Base-by-base conservation (phyloP, 1,139 yeast genomes). In the Suhomyces bokatorum region DNA sequence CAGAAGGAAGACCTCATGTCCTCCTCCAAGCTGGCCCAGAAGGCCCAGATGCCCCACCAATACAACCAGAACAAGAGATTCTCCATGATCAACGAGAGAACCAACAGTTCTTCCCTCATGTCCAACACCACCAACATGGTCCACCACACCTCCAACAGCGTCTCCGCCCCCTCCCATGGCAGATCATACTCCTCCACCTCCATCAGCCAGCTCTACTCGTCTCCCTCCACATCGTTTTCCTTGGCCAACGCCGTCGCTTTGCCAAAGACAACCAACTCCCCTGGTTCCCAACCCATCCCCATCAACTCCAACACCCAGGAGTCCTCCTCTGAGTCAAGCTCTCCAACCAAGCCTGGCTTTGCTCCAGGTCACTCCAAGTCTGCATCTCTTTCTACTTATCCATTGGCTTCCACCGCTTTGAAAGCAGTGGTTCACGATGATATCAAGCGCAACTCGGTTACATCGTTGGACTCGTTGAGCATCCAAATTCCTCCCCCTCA, bases 321-420 rank as follows among this genome's bases (percentile, higher is more conserved):
- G 11, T 37, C 46, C n/a, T 31, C 40, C 29, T 43, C 42, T 6
- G 39, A 22, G 16, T 44, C 42, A 2, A 43, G 32, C 30, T 55
- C 64, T 10, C 65, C 65, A 4, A 51, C 61, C 3, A 57, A 59
- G 34, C 54, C 57, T 38, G 51, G 55, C 38, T 54, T 26, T 51
- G 51, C 46, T 16, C 64, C 68, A 40, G 70, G 70, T 15, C 73
- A 69, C 48, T 47, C 66, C 36, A 68, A 66, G 51, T 57, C 75
- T n/a, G 65, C 72, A 7, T 66, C 74, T 5, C 53, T 67, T 42
- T 62, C 71, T 10, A 45, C 64, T 16, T 66, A 65, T 49, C 67
- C 80, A 3, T 70, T 86, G 8, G 88, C 88, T 9, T 80, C 86
- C 37, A 60, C 73, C 48, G 89, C 85, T 11, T 67, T 84, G 50